phyloP scores from a whole-genome alignment of 345 rosid species.

The Firmiana major region DNA sequence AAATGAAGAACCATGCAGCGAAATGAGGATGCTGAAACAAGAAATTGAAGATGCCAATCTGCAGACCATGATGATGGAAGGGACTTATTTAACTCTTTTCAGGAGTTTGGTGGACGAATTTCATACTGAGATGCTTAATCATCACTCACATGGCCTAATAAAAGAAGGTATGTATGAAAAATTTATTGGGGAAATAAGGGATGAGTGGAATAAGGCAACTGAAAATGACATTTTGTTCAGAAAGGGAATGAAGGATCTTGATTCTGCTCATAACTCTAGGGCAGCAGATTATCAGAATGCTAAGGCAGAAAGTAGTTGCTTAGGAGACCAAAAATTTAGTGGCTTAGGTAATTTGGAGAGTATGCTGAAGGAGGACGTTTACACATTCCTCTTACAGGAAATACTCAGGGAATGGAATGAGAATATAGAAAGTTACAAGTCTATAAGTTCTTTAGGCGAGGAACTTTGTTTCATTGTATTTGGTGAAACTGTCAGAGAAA shows the following conservation, averaged over 20 bases:
- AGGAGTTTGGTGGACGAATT: constrained; percentile 27
- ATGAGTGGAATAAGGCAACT: constrained; percentile 23
- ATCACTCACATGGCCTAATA: constrained; percentile 17
- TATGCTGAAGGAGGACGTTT: constrained; percentile 18
- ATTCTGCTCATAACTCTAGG: not conserved
- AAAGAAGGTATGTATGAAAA: constrained; percentile 27
- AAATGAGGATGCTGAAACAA: constrained; percentile 26
- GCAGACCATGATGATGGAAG: constrained; percentile 30
- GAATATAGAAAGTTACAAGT: constrained; percentile 13
- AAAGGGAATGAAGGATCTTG: constrained; percentile 14
- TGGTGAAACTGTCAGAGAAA: constrained; percentile 29
- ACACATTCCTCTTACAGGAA: constrained; percentile 15
- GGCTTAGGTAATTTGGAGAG: constrained; percentile 10
- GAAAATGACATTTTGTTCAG: constrained; percentile 17
- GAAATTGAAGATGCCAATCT: constrained; percentile 43
- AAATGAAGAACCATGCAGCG: constrained; percentile 25
- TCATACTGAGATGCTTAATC: constrained; percentile 5
- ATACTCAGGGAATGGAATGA: constrained; percentile 26
- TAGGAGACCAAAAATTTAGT: not conserved
- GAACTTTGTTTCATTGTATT: constrained; percentile 32
- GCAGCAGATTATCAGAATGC: not conserved
- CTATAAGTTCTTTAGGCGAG: constrained; percentile 22
- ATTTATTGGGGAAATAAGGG: constrained; percentile 19
- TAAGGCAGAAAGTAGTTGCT: not conserved
- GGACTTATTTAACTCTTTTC: constrained; percentile 34